phyloP scores from a whole-genome alignment of 306 rosid species.

The Cicer judaicum region DNA sequence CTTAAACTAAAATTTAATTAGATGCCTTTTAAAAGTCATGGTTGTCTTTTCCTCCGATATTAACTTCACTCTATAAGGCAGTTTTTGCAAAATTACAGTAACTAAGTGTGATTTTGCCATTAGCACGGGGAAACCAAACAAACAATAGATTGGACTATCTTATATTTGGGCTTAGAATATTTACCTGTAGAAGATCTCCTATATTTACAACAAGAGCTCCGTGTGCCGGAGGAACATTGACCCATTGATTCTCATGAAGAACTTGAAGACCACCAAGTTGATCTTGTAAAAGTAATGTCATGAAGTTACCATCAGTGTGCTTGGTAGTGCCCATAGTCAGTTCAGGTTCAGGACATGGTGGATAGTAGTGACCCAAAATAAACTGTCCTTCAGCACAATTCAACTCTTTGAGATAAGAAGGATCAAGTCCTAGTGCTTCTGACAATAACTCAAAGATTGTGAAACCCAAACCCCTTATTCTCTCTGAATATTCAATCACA shows the following conservation, averaged over 20 bases:
- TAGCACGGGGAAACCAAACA: too few species aligned
- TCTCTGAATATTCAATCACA: conserved; percentile 46
- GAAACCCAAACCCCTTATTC: conserved; percentile 46
- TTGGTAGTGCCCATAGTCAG: conserved; percentile 31
- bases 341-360: conserved; percentile 47
- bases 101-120: too few species aligned
- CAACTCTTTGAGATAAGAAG: conserved; percentile 29
- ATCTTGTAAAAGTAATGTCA: conserved; percentile 57
- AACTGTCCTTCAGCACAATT: conserved; percentile 45
- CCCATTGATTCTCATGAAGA: neutral
- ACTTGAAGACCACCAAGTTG: conserved; percentile 61
- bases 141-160: too few species aligned
- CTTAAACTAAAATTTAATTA: too few species aligned
- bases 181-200: conserved; percentile 40
- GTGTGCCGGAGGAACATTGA: neutral
- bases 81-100: too few species aligned
- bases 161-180: neutral
- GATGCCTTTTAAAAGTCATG: too few species aligned
- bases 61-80: too few species aligned
- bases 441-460: conserved; percentile 55
- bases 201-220: too few species aligned
- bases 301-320: conserved; percentile 43
- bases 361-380: conserved; percentile 30
- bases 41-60: too few species aligned
- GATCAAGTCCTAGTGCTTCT: conserved; percentile 44